Evolutionary conservation across 2,329 filamentous ascomycete species (phyloP).

Genomic region (Microdochium trichocladiopsis): DNA sequence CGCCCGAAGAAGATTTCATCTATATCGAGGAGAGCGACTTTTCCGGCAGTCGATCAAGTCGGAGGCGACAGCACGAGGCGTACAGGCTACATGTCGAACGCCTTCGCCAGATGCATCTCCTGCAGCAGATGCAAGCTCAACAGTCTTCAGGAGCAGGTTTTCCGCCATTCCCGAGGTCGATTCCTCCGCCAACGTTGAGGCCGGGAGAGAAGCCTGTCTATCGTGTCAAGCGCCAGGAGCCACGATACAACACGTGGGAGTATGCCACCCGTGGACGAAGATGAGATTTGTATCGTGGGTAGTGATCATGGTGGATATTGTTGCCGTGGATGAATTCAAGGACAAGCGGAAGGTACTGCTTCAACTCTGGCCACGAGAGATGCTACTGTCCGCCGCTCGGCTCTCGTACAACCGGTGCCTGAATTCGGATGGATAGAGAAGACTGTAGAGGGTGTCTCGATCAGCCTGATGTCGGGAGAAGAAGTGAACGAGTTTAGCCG

Average conservation of each 20-base stretch:
- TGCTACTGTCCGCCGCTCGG: too few relatives aligned
- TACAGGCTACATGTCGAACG: not conserved
- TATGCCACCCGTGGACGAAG: not conserved
- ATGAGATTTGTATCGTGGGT: not conserved
- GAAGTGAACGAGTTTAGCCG: not conserved
- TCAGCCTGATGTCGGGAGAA: not conserved
- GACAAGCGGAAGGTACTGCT: too few relatives aligned
- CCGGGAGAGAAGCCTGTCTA: constrained; percentile 1
- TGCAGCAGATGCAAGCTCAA: not conserved
- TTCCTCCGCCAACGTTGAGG: constrained; percentile 1
- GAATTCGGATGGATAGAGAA: too few relatives aligned
- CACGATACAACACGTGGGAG: not conserved
- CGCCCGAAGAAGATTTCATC: not conserved
- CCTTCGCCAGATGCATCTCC: not conserved
- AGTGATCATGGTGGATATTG: not conserved
- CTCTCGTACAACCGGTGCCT: too few relatives aligned
- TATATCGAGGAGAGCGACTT: not conserved
- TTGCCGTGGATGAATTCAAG: too few relatives aligned
- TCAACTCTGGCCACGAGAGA: too few relatives aligned
- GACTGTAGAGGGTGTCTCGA: not conserved
- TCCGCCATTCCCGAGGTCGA: not conserved
- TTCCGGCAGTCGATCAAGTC: not conserved
- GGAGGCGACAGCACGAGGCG: not conserved
- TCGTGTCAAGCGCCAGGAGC: not conserved
- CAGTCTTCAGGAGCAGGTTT: not conserved